Percentiles rank a stretch among this genome's conserved stretches.
phyloP scores from a whole-genome alignment of 257 asterid species.

The Gardenia jasminoides region DNA sequence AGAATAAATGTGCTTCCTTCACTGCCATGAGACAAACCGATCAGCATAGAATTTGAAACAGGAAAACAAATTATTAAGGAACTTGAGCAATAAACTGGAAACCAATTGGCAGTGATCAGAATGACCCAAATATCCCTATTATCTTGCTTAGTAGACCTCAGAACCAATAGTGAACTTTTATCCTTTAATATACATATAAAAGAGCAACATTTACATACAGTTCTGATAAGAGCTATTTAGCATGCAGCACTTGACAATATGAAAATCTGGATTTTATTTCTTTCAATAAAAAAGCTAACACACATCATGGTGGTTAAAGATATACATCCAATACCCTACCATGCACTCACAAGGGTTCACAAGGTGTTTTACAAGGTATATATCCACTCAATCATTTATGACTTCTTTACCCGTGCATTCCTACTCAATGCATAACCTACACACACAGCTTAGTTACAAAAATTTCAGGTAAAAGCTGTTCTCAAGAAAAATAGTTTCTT shows the following conservation, averaged over 20 bases:
- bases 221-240: not conserved
- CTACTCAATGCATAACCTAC: not conserved
- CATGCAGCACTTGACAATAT: not conserved
- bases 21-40: conserved; percentile 46
- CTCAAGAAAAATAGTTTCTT: not conserved
- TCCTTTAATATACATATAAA: not conserved
- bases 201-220: not conserved
- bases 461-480: not conserved
- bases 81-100: not conserved
- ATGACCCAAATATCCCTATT: not conserved
- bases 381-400: not conserved
- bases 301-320: too few species aligned
- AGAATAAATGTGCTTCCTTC: conserved; percentile 64
- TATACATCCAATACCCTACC: not conserved
- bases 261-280: not conserved
- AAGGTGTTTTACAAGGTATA: too few species aligned
- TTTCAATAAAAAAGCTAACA: too few species aligned
- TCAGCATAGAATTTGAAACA: conserved; percentile 5
- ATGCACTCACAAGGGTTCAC: not conserved
- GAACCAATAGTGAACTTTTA: not conserved
- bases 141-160: not conserved
- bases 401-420: not conserved
- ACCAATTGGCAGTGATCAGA: too few species aligned
- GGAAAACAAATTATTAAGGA: not conserved
- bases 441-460: not conserved